A percentile compares a stretch with the other conserved stretches of the same genome.
phyloP scores from a whole-genome alignment of 2,329 filamentous ascomycete species.

The Trichoderma harzianum region DNA sequence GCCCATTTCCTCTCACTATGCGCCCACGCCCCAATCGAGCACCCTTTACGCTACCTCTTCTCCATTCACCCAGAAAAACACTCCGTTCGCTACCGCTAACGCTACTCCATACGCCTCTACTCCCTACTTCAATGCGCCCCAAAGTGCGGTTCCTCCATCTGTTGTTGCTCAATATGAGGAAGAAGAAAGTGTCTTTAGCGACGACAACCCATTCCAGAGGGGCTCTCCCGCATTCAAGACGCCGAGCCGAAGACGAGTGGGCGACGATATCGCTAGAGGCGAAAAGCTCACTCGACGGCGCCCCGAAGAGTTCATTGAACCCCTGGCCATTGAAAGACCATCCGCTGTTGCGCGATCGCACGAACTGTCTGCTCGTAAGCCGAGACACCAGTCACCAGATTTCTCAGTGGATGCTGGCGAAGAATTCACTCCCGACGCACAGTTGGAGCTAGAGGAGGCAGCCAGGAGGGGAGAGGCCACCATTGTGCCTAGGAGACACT shows the following conservation, averaged over 20 bases:
- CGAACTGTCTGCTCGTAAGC: conserved; percentile 48
- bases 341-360: conserved; percentile 55
- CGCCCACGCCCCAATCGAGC: background rate
- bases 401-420: conserved; percentile 65
- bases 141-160: background rate
- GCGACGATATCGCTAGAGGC: conserved; percentile 42
- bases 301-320: conserved; percentile 35
- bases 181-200: conserved; percentile 67
- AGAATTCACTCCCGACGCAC: conserved; percentile 91
- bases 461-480: conserved; percentile 51
- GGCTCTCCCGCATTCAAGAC: conserved; percentile 57
- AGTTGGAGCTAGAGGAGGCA: conserved; percentile 73
- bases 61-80: background rate
- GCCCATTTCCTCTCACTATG: background rate
- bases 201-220: conserved; percentile 91
- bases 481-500: conserved; percentile 42
- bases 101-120: background rate
- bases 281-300: conserved; percentile 44
- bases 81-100: background rate
- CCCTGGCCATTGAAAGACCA: conserved; percentile 28
- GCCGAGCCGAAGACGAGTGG: conserved; percentile 50
- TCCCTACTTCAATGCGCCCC: background rate
- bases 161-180: conserved; percentile 33
- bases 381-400: conserved; percentile 34
- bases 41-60: background rate